Base-by-base conservation (phyloP, 257 asterid species). In the Gardenia jasminoides region DNA sequence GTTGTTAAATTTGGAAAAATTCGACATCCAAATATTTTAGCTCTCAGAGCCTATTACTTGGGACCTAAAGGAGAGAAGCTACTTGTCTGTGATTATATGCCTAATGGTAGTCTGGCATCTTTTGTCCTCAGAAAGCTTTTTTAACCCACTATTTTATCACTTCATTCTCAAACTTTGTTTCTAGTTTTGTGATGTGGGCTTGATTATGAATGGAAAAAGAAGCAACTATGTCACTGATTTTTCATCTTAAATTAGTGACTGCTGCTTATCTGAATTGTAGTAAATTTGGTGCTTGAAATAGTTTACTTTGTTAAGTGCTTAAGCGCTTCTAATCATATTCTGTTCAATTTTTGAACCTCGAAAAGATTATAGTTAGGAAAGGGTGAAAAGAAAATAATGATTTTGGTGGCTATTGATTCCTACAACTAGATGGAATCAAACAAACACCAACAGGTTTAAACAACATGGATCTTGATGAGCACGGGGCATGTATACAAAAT, bases 21-120 rank as follows among this genome's bases (percentile, higher is more conserved):
- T 59, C 77, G 97, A 24, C 91, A 95, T 72, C 85, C 84, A 0
- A 93, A 91, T 68, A 85, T 95, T 17, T 85, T 93, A 87, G 96
- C 99, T 3, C 82, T 93, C 77, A 87, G 98, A 75, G 99, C 99
- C 74, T 95, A 93, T 81, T 95, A 95, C 79, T 80, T 92, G 78
- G 99, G 98, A 16, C 98, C 99, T 8, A 95, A 95, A 87, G 99
- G 99, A 19, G 99, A 93, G 85, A 93, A 95, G 93, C 99, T 95
- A 82, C 98, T 95, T 69, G 99, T 95, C 84, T 95, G 89, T 78
- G 99, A 93, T 75, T 90, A 88, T 54, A 84, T 95, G 94, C 48
- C 91, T 24, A 92, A 87, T 74, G 99, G 99, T 73, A 95, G 97
- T 70, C 93, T 95, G n/a, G 94, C 98, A 6, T 90, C 99, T 17